These are phyloP conservation scores for Cercospora sp. DNA, from an alignment of 2,329 filamentous ascomycete genomes.

Conservation along the genomic window DNA sequence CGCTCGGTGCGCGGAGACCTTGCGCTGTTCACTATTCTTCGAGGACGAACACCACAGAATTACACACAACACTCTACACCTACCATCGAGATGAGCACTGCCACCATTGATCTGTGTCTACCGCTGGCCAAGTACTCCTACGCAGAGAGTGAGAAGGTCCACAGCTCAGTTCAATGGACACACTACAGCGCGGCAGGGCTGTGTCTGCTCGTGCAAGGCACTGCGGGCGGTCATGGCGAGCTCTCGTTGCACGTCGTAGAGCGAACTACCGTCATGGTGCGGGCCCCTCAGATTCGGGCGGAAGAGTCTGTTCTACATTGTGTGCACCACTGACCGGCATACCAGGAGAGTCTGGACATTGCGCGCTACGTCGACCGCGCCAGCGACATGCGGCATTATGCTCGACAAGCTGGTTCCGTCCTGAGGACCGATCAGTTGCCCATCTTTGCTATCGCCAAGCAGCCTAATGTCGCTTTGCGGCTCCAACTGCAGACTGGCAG, in stretches of 20 bases:
- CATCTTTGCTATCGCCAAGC: slow-evolving; percentile 47
- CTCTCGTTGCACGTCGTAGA: slow-evolving; percentile 27
- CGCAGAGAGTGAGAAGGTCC: slow-evolving; percentile 33
- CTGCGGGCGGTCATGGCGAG: slow-evolving; percentile 10
- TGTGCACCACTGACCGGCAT: not conserved
- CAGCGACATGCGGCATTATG: slow-evolving; percentile 17
- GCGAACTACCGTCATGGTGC: slow-evolving; percentile 23
- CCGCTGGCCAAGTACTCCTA: slow-evolving; percentile 37
- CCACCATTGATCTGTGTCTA: slow-evolving; percentile 31
- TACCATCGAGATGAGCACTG: not conserved
- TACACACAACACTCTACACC: not conserved
- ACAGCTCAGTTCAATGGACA: not conserved
- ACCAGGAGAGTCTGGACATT: slow-evolving; percentile 39
- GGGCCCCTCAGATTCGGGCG: not conserved
- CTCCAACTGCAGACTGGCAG: slow-evolving; percentile 42
- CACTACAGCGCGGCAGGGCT: slow-evolving; percentile 30
- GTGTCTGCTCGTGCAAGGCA: slow-evolving; percentile 32
- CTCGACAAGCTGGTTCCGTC: slow-evolving; percentile 33
- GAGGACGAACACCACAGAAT: not conserved
- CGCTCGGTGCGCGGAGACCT: not conserved
- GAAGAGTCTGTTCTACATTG: not conserved
- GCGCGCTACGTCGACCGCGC: slow-evolving; percentile 32
- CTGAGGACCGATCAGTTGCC: slow-evolving; percentile 45
- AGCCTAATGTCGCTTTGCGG: slow-evolving; percentile 44
- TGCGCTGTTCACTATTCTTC: not conserved